Base-by-base conservation (phyloP, 192 early-diverging fungal species). In the Geranomyces variabilis region DNA sequence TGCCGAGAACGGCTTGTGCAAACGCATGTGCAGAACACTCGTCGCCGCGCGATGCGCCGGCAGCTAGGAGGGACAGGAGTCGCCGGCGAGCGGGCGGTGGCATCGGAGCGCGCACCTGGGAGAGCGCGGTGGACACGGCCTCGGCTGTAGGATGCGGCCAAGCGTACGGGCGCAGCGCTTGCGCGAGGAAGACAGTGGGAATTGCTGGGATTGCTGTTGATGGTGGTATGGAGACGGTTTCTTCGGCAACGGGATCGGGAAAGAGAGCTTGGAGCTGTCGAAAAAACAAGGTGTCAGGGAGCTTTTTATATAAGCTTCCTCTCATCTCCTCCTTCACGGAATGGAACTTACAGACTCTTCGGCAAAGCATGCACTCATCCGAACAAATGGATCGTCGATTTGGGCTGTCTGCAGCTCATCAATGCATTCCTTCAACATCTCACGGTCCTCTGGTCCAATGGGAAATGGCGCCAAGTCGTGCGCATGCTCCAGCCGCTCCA, bases 401-500 rank as follows among this genome's bases (percentile, higher is more conserved):
- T 60, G 3, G 7, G 58, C 22, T 3, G 31, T 29, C 17, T 33
- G 58, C 22, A 33, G 17, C 58, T 60, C 58, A 29, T 60, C 58
- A 29, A 60, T 60, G 58, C 22, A 60, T n/a, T 60, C 28, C 10
- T 41, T 41, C 36, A 41, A 7, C 36, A 10, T 10, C 10, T 41
- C 36, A 10, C 36, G 36, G 5, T 41, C 36, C 26, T 60, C 58
- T 29, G 31, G 28, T 5, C 22, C 26, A 24, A 31, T 30, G 3
- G 58, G 3, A n/a, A 33, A 60, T 33, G 58, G 58, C 8, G 28
- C 22, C 58, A 30, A 17, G 22, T 26, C 28, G 29, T 30, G 29
- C 22, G 58, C 58, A 33, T 60, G 29, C 17, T 60, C 58, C 58
- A 60, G 29, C 24, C 58, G 58, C 58, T 60, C 28, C 2, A 33